These are phyloP conservation scores for Cryomyces minteri DNA, from an alignment of 495 filamentous ascomycete genomes.

Conservation along the genomic window DNA sequence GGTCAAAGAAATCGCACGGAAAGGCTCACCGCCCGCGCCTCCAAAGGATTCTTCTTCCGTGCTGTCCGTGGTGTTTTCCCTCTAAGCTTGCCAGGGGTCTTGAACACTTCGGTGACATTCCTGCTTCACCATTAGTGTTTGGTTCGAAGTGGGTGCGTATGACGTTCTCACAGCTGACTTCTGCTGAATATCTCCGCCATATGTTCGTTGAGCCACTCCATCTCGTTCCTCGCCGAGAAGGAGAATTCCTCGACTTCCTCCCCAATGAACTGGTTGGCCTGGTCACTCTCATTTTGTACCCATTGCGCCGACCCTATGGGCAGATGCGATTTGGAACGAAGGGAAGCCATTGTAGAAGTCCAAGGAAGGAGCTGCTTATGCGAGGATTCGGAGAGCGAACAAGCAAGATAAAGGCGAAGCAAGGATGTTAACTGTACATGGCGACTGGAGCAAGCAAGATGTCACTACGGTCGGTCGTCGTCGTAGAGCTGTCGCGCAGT, in stretches of 20 bases:
- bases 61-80: slow-evolving; percentile 82
- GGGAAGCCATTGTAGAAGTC: slow-evolving; percentile 12
- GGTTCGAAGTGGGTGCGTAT: neutral
- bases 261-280: slow-evolving; percentile 38
- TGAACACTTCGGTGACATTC: slow-evolving; percentile 82
- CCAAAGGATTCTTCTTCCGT: slow-evolving; percentile 45
- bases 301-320: slow-evolving; percentile 47
- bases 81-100: slow-evolving; percentile 84
- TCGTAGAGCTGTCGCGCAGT: no score
- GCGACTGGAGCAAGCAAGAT: no score
- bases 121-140: slow-evolving; percentile 30
- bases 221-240: slow-evolving; percentile 72
- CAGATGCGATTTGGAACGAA: slow-evolving; percentile 16
- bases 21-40: slow-evolving; percentile 46
- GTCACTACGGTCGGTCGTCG: no score
- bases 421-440: no score
- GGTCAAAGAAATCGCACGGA: neutral
- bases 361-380: neutral
- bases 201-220: slow-evolving; percentile 32
- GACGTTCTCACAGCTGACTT: slow-evolving; percentile 48
- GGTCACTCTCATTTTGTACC: slow-evolving; percentile 48
- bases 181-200: slow-evolving; percentile 39
- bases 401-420: neutral
- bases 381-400: no score
- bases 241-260: slow-evolving; percentile 79